Conservation (phyloP, 768 basidiomycete genomes). For the Leccinum longicurvipes region DNA sequence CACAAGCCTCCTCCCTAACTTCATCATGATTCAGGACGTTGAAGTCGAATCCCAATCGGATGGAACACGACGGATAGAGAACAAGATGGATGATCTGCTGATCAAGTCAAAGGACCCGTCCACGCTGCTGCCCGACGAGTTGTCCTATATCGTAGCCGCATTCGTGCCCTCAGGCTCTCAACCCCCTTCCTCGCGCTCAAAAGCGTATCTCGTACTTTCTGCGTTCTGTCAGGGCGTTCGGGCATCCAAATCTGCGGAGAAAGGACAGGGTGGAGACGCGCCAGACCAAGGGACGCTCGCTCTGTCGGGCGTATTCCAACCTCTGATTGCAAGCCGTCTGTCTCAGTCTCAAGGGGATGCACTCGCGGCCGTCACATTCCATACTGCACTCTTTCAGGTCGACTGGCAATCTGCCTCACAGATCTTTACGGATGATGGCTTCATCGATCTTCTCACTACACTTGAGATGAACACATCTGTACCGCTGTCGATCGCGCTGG, state of each 20-base stretch:
- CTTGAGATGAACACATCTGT: slow-evolving; percentile 59
- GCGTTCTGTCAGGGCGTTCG: slow-evolving; percentile 63
- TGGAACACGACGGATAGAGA: not conserved
- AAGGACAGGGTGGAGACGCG: slow-evolving; percentile 35
- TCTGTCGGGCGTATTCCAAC: slow-evolving; percentile 50
- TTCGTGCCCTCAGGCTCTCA: slow-evolving; percentile 54
- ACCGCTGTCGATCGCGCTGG: slow-evolving; percentile 54
- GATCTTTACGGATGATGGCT: slow-evolving; percentile 62
- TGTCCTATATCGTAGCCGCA: slow-evolving; percentile 47
- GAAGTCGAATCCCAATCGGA: not conserved
- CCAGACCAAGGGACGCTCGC: slow-evolving; percentile 47
- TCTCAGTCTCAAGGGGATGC: slow-evolving; percentile 53
- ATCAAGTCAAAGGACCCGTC: slow-evolving; percentile 32
- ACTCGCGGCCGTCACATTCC: slow-evolving; percentile 57
- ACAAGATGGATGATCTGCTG: slow-evolving; percentile 31
- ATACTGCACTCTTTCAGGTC: slow-evolving; percentile 83
- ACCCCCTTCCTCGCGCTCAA: slow-evolving; percentile 48
- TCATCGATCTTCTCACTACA: slow-evolving; percentile 58
- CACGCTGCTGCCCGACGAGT: slow-evolving; percentile 51
- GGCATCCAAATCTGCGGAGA: slow-evolving; percentile 32
- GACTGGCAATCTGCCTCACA: slow-evolving; percentile 63
- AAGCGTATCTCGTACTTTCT: slow-evolving; percentile 68
- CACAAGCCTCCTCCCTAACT: not conserved
- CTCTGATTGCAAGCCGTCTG: slow-evolving; percentile 47
- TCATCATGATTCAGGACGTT: slow-evolving; percentile 11